These are phyloP conservation scores for Prillingera fragicola DNA, from an alignment of 1,284 basidiomycete genomes.

Conservation along the genomic window DNA sequence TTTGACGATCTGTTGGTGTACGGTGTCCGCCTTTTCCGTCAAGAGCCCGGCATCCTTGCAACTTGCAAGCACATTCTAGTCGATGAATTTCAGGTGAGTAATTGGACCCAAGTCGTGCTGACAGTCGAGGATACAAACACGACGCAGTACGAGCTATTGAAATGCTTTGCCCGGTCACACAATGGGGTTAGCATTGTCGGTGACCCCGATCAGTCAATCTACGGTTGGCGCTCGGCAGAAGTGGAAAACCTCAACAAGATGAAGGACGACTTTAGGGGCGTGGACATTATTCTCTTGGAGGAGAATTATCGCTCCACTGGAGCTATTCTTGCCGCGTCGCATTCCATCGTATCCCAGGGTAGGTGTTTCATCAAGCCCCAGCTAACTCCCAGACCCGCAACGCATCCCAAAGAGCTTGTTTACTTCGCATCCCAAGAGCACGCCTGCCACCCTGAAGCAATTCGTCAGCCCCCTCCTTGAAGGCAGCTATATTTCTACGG, in stretches of 20 bases:
- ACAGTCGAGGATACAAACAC: slow-evolving; percentile 74
- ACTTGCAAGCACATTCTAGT: slow-evolving; percentile 77
- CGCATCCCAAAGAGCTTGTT: slow-evolving; percentile 71
- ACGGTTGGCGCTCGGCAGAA: slow-evolving; percentile 81
- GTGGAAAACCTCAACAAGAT: slow-evolving; percentile 72
- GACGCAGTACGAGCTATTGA: slow-evolving; percentile 80
- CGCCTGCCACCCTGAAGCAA: slow-evolving; percentile 53
- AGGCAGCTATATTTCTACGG: slow-evolving; percentile 65
- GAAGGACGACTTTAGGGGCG: slow-evolving; percentile 62
- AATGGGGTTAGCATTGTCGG: slow-evolving; percentile 76
- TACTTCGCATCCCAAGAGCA: slow-evolving; percentile 62
- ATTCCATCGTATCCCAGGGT: slow-evolving; percentile 80
- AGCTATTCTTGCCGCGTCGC: slow-evolving; percentile 66
- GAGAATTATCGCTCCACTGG: slow-evolving; percentile 84
- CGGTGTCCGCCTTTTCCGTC: slow-evolving; percentile 65
- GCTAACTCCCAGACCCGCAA: slow-evolving; percentile 32
- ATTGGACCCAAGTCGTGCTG: not conserved
- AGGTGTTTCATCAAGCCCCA: not conserved
- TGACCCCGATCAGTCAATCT: slow-evolving; percentile 89
- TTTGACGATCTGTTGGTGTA: slow-evolving; percentile 83
- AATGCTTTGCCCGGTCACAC: slow-evolving; percentile 57
- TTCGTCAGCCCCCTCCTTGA: slow-evolving; percentile 51
- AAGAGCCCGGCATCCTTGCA: slow-evolving; percentile 54
- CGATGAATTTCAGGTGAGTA: slow-evolving; percentile 70
- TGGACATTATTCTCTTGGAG: slow-evolving; percentile 68